Base-by-base conservation (phyloP, 345 rosid species). In the Eucalyptus erythrocorys region DNA sequence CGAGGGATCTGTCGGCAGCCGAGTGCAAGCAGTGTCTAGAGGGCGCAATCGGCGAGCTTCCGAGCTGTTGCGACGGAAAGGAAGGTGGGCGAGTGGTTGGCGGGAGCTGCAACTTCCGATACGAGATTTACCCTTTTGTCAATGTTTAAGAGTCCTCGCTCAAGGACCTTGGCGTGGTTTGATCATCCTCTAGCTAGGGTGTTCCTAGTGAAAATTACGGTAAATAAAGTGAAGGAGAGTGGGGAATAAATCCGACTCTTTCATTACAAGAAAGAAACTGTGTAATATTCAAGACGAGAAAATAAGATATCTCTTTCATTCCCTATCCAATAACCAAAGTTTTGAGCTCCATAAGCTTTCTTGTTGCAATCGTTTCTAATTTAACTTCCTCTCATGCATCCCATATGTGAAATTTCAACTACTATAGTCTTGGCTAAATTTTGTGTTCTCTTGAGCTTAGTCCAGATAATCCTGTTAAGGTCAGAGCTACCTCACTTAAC, bases 81-180 rank as follows among this genome's bases (percentile, higher is more conserved):
- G 87, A 92, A 92, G 94, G 94, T 17, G 94, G 94, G 21, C 89
- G 93, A 81, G 92, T 92, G 86, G 91, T 93, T 21, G 89, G 93
- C 85, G 94, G 92, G 14, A 96, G 96, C 48, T 96, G 98, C 76
- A 94, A 90, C 87, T 90, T 96, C 90, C 90, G 96, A 92, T 96
- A 95, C 85, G 98, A 96, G 88, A 92, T 91, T 50, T 93, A 93
- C 88, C 95, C 96, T 48, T 94, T 93, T 88, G 92, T 95, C 71
- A 90, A 87, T 49, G 89, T 87, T 80, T 88, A 76, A 48, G 87
- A 17, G 80, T 68, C 80, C 40, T 17, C 3, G 47, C 55, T 48
- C 61, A 3, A 22, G 42, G 76, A 48, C 34, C 49, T 79, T n/a
- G 10, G 32, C 26, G 49, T 13, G 43, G 61, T 48, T 48, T n/a